Base-by-base conservation (phyloP, 352 stramenopile species). In the Thraustochytrium striatum region DNA sequence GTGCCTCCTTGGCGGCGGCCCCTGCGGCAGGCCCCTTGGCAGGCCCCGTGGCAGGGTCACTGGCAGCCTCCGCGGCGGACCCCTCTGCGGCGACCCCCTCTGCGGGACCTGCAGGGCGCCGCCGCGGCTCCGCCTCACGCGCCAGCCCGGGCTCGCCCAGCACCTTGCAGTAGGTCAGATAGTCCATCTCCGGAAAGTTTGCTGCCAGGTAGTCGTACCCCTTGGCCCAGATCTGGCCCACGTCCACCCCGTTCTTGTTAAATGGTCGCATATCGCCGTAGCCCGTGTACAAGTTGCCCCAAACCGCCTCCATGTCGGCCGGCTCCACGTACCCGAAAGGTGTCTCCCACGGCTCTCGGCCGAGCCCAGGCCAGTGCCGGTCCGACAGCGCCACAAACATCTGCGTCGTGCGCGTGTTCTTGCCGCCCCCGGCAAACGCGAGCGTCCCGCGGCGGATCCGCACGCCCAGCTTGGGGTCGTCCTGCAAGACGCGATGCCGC, bases 331-430 rank as follows among this genome's bases (percentile, higher is more conserved):
- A 75, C 19, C 5, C 65, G 61, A 75, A 75, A 21, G 65, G 65
- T 1, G 65, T 75, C 39, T 75, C 65, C 65, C 65, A 75, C 0
- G 65, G 65, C 65, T 75, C 65, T 3, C 39, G 16, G 25, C 65
- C 65, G 28, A 75, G 52, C 7, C 25, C 3, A 5, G 65, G 65
- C 65, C 65, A 75, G 21, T 39, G 30, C 8, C 25, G 28, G 39
- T 75, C 65, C 30, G 65, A 55, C 2, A 84, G 84, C 50, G 94
- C 94, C 61, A 94, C 90, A 72, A 94, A 94, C 69, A 94, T 84
- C 81, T 94, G 89, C 9, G 81, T 88, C 7, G 84, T 88, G 38
- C 91, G 82, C 21, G 89, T 91, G 78, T 93, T 90, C 5, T 79
- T 73, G 25, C 91, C 91, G 30, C 86, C 85, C 0, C 85, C 92